These are phyloP conservation scores for Hyaloperonospora arabidopsidis DNA, from an alignment of 352 stramenopile genomes.

Conservation along the genomic window DNA sequence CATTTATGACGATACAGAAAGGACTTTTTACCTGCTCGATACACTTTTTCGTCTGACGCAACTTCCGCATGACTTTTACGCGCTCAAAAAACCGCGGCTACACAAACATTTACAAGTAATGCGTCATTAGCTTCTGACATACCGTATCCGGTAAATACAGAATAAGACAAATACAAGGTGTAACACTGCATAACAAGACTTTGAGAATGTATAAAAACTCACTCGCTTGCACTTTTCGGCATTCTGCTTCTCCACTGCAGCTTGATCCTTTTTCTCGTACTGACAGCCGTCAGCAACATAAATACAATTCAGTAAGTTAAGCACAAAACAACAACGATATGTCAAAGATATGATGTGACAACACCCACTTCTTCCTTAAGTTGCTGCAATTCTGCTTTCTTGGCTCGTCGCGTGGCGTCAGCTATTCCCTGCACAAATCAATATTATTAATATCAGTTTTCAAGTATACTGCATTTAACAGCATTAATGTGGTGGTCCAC, in stretches of 20 bases:
- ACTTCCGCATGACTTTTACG: slow-evolving; percentile 79
- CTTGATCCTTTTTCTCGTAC: slow-evolving; percentile 39
- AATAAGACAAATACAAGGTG: background rate
- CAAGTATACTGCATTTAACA: background rate
- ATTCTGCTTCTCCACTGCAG: slow-evolving; percentile 59
- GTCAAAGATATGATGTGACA: background rate
- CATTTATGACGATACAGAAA: background rate
- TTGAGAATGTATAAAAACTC: background rate
- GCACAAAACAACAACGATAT: background rate
- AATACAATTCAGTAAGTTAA: background rate
- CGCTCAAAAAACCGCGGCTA: slow-evolving; percentile 77
- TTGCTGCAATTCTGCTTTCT: slow-evolving; percentile 45
- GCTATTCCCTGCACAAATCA: slow-evolving; percentile 25
- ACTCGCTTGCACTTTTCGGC: slow-evolving; percentile 80
- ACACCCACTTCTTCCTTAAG: slow-evolving; percentile 35
- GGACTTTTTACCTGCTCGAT: slow-evolving; percentile 35
- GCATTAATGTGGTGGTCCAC: slow-evolving; percentile 3
- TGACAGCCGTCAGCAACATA: slow-evolving; percentile 5
- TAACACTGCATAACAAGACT: background rate
- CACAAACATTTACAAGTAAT: background rate
- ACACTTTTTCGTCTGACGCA: slow-evolving; percentile 45
- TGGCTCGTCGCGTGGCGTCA: slow-evolving; percentile 35
- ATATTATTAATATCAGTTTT: slow-evolving; percentile 1
- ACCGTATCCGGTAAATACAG: background rate
- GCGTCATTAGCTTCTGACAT: background rate